Evolutionary conservation across 371 early-diverging fungal species (phyloP).

Genomic region (Mucor irregularis): DNA sequence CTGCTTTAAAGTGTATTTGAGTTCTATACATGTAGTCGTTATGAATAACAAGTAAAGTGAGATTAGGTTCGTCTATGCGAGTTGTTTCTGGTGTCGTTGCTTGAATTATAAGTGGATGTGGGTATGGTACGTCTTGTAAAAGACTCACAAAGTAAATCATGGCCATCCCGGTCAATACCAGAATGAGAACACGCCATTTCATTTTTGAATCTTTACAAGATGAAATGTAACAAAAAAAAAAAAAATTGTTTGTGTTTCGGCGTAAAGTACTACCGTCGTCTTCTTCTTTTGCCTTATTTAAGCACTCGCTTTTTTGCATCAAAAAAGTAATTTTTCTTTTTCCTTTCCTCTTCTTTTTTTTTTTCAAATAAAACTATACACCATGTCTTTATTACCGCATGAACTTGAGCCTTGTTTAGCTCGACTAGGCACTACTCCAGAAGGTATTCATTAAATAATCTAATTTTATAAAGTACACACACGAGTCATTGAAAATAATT

Average conservation of each 20-base stretch:
- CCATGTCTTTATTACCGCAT: constrained; percentile 18
- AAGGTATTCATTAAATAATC: constrained; percentile 29
- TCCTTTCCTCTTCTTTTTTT: neutral
- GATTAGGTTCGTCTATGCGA: constrained; percentile 14
- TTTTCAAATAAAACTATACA: neutral
- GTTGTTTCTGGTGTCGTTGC: constrained; percentile 4
- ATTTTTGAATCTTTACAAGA: too few relatives aligned
- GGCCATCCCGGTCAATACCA: constrained; percentile 36
- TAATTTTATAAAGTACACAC: neutral
- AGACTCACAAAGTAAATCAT: constrained; percentile 45
- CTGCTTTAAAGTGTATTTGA: constrained; percentile 30
- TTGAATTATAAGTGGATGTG: constrained; percentile 36
- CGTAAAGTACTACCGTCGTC: too few relatives aligned
- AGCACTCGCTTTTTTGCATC: too few relatives aligned
- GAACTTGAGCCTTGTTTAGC: constrained; percentile 52
- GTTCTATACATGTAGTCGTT: constrained; percentile 40
- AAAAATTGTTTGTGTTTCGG: too few relatives aligned
- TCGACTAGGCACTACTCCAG: constrained; percentile 48
- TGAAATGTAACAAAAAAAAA: too few relatives aligned
- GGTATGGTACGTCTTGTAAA: constrained; percentile 40
- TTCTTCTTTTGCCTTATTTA: too few relatives aligned
- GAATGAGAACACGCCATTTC: constrained; percentile 49
- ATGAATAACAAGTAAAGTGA: constrained; percentile 21
- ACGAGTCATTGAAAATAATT: neutral
- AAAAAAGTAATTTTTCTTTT: too few relatives aligned